Evolutionary conservation across 2,329 filamentous ascomycete genomes (phyloP), one percentile per base, ranked within the genome.

Genomic region (Thielaviopsis cerberus): DNA sequence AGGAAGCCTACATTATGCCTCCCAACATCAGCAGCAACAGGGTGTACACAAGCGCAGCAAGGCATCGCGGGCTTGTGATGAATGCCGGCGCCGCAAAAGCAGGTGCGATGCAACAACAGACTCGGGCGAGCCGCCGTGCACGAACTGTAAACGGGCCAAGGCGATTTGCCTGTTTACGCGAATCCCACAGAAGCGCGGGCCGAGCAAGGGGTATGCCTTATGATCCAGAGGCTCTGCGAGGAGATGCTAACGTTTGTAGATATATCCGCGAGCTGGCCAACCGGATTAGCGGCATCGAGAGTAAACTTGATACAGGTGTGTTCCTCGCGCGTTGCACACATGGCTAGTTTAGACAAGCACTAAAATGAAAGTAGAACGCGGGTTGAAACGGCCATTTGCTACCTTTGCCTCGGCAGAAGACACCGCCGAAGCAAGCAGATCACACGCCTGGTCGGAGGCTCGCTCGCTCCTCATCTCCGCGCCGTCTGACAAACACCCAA

Each of bases 221-320:
- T 30, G 13, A 24, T 5, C 27, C 5, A 30, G 5, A 30, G 27
- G 11, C 27, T 11, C 5, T 30, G 27, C 27, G 27, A 30, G 27
- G 27, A 30, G 11, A 30, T 30, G 27, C 27, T 30, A 30, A 30
- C 11, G 27, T 11, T 30, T 5, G n/a, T 65, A 87, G 83, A 17
- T 94, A 94, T 65, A 95, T 95, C 68, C 94, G 94, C 67, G 88
- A 94, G 68, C 77, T 95, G 23, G 88, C 88, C 24, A 88, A 94
- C 66, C 77, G 89, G 25, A 81, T 95, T 60, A 82, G 90, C 64
- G 83, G 80, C 51, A 83, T 95, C 52, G 89, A 94, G 67, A 85
- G 83, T 63, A 86, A 88, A 66, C 80, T 92, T 59, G 78, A 77
- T n/a, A 57, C 54, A 41, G 58, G 61, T 62, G 48, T 22, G 57